Base-by-base conservation (phyloP, 106 monocot genomes). In the Allium fistulosum region DNA sequence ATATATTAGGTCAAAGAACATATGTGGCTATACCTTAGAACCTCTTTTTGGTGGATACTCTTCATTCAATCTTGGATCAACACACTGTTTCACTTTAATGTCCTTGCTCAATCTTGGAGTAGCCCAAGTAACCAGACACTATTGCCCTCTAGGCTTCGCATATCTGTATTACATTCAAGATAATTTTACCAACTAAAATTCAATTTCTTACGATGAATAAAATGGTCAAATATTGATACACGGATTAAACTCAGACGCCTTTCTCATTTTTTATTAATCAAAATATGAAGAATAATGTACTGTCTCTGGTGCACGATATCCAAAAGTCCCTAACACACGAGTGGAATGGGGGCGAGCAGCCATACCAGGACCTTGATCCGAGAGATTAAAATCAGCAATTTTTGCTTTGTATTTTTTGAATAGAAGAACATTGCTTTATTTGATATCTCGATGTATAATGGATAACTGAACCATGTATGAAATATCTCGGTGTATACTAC, bases 331-430 rank as follows among this genome's bases (percentile, higher is more conserved):
- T 14, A 94, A 67, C 12, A 94, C 87, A 75, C 90, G 86, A 58
- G 94, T 94, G 12, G 90, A 94, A 87, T 94, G 94, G 66, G 87
- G 87, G 47, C 94, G 83, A 51, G 94, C 90, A 52, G 94, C 94
- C 90, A 84, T 90, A 72, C 90, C 94, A 62, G 94, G 90, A 57
- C 84, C 76, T 62, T 90, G 94, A 77, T 94, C 90, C 66, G 82
- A 87, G 50, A 85, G 87, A 79, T 94, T 90, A 57, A 90, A 94
- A 65, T 94, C 94, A 7, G 87, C 94, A 68, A 94, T 87, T 65
- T 94, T 94, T 12, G 90, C 94, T 72, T 73, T 90, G 62, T 80
- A 87, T 60, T 83, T 90, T 48, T 90, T 87, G 68, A 94, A 94
- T 17, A 94, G 61, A 73, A 94, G 87, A 16, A 94, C 69, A 76